phyloP scores from a whole-genome alignment of 345 rosid species.

The Turnera subulata region DNA sequence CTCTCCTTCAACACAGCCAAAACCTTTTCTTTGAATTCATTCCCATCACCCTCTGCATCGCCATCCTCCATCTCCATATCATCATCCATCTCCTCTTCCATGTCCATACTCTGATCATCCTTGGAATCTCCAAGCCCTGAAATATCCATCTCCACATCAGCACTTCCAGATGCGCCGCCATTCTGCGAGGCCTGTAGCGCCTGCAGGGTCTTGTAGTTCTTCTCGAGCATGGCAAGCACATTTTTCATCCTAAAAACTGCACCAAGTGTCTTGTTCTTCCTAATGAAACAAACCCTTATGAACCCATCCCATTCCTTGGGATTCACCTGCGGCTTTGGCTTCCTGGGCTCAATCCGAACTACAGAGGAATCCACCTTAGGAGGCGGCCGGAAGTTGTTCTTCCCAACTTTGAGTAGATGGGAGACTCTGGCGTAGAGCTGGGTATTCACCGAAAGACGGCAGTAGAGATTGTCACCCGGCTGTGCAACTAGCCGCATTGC shows the following conservation, averaged over 20 bases:
- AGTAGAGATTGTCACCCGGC: conserved; percentile 78
- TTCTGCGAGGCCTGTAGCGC: conserved; percentile 38
- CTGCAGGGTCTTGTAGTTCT: conserved; percentile 81
- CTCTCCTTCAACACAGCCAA: conserved; percentile 60
- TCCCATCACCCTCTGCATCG: conserved; percentile 38
- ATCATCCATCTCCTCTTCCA: conserved; percentile 38
- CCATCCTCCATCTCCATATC: conserved; percentile 51
- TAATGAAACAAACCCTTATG: conserved; percentile 72
- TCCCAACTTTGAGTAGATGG: conserved; percentile 91
- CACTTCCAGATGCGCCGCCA: conserved; percentile 7
- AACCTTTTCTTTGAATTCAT: conserved; percentile 70
- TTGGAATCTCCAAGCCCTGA: conserved; percentile 25
- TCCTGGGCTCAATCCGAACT: conserved; percentile 85
- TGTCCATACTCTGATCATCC: conserved; percentile 48
- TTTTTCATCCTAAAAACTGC: conserved; percentile 71
- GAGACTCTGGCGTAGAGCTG: conserved; percentile 83
- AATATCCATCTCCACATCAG: conserved; percentile 23
- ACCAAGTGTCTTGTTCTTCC: conserved; percentile 88
- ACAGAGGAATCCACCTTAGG: conserved; percentile 96
- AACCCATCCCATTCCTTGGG: conserved; percentile 88
- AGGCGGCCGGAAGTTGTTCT: conserved; percentile 90
- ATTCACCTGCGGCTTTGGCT: conserved; percentile 58
- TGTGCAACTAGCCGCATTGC: conserved; percentile 92
- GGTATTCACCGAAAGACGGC: conserved; percentile 79
- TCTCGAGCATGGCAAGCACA: conserved; percentile 60